Base-by-base conservation (phyloP, 495 filamentous ascomycete genomes). In the Echria macrotheca region DNA sequence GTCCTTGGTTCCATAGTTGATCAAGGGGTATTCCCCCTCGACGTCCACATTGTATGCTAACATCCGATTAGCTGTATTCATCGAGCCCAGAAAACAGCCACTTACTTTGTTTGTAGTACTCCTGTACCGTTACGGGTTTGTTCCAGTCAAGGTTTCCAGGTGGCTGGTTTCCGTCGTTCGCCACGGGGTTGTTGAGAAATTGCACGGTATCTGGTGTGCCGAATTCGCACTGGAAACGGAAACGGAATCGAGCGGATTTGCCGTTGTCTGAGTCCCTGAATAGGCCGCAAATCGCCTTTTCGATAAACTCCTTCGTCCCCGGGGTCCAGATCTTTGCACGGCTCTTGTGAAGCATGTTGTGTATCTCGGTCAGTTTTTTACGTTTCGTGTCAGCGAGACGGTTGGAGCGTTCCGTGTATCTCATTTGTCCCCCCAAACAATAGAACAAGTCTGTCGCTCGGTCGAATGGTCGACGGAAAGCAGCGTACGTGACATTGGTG, bases 1-100 rank as follows among this genome's bases (percentile, higher is more conserved):
- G 0, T 69, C 61, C 1, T 44, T 58, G 14, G 64, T 81, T 4
- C 86, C 87, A 10, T 84, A 72, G 57, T 94, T 90, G 48, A 96
- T 65, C 3, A 91, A 73, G 0, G 87, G 86, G 5, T 77, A 49
- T 0, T 60, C 52, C 5, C 44, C n/a, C n/a, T 69, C 44, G 18
- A 55, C 48, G 28, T 24, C 44, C 9, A 58, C 56, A 1, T 50
- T 47, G 49, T 75, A 68, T 38, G 73, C 66, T 70, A 14, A 25
- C 2, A 3, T 8, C 15, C 10, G 8, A 43, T 53, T 39, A 49
- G 31, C 4, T 23, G 23, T 22, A 24, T 15, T 23, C 6, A 37
- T 9, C n/a, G 14, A 8, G 23, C n/a, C 9, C 9, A 21, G 23
- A 21, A 17, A 5, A n/a, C 3, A n/a, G 14, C 9, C n/a, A 47